These are phyloP conservation scores for Cladosporium sp. DNA, from an alignment of 2,329 filamentous ascomycete genomes.

Conservation along the genomic window DNA sequence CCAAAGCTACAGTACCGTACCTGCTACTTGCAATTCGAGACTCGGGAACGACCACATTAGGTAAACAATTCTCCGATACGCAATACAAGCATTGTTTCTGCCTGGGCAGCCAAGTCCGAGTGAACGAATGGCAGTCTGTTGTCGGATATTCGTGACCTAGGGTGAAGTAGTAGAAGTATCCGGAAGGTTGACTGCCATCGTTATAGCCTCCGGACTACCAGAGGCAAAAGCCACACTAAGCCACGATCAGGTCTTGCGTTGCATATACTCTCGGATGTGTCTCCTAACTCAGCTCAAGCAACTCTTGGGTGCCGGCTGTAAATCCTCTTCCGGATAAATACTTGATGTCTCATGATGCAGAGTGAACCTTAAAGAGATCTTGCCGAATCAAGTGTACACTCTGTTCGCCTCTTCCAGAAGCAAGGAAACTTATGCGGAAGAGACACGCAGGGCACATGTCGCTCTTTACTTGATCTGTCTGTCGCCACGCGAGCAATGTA, in stretches of 20 bases:
- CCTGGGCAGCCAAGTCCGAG: neutral
- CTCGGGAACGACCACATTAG: neutral
- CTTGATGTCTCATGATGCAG: neutral
- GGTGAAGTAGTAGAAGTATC: neutral
- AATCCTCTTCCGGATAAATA: neutral
- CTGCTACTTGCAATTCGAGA: neutral
- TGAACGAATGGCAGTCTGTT: neutral
- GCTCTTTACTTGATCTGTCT: neutral
- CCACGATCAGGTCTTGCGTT: neutral
- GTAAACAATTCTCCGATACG: neutral
- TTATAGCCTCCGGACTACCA: neutral
- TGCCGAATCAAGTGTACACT: neutral
- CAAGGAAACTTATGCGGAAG: neutral
- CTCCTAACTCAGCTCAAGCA: neutral
- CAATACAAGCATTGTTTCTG: neutral
- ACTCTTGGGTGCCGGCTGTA: neutral
- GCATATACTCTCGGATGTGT: neutral
- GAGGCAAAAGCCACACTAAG: neutral
- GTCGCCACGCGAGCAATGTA: neutral
- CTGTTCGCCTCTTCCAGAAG: neutral
- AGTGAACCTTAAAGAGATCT: neutral
- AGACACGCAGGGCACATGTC: neutral
- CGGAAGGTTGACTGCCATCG: neutral
- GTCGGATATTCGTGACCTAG: neutral
- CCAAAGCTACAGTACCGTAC: no score